Base-by-base conservation (phyloP, 805 yeast genomes). In the Candida adriatica region DNA sequence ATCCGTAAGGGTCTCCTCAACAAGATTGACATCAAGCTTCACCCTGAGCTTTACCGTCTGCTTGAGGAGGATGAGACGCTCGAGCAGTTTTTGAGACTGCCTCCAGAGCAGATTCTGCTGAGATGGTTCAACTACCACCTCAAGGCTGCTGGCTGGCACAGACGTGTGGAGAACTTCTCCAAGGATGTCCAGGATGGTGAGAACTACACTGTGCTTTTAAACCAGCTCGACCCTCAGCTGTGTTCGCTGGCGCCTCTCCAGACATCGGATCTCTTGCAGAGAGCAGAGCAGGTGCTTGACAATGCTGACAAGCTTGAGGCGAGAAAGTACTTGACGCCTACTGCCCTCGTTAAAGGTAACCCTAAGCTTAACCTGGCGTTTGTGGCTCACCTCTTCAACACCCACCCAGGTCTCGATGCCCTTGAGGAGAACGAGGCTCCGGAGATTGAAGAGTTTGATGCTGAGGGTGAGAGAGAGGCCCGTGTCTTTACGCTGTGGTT, bases 401-500 rank as follows among this genome's bases (percentile, higher is more conserved):
- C 95, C 6, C 78, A 85, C 55, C 98, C 98, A 29, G 97, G 98
- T 30, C 71, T 92, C 43, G 97, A 88, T 39, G 97, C 97, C 37
- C 73, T 90, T 43, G 94, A 85, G 53, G 97, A 88, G 61, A 68
- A 65, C 37, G 96, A 90, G 58, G 81, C 78, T 48, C 84, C 92
- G 18, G 97, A 88, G 55, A 85, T 92, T 47, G 98, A 92, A 64
- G 97, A 86, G 46, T 92, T 92, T 52, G 98, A 92, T 56, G 98
- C 98, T 16, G 98, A 92, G 63, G 98, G 98, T 42, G 98, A 92
- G 64, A 83, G 98, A 64, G 98, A 92, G 64, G 98, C 98, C 4
- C 75, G 98, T 59, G 98, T 92, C 9, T 92, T 92, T 63, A 92
- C 98, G 6, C 65, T 92, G 51, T 92, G 98, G 98, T 74, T 92